Conservation (phyloP, 257 asterid genomes). For the Lycium ferocissimum region DNA sequence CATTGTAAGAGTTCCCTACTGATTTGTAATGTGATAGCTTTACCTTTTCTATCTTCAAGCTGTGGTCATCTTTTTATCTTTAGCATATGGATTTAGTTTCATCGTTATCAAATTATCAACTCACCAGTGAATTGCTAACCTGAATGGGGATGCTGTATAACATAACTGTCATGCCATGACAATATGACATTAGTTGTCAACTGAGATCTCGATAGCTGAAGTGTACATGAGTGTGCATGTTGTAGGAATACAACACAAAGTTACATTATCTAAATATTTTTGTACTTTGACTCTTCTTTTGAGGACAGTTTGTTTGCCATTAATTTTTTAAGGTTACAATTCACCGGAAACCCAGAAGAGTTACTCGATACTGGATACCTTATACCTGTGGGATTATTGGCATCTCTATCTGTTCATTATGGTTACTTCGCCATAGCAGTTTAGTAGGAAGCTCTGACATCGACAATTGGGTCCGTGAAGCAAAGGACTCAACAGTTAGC, state of each 20-base stretch:
- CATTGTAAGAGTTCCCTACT: conserved; percentile 63
- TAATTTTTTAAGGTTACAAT: conserved; percentile 70
- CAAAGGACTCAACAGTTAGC: conserved; percentile 73
- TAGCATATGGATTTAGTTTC: neutral
- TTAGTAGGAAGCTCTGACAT: conserved; percentile 97
- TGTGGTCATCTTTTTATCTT: neutral
- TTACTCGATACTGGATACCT: conserved; percentile 83
- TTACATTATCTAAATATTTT: neutral
- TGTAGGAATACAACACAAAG: neutral
- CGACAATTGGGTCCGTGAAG: conserved; percentile 93
- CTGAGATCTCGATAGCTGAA: neutral
- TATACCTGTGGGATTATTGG: conserved; percentile 86
- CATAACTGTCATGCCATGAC: neutral
- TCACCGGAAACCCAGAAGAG: conserved; percentile 77
- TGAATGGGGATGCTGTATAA: neutral
- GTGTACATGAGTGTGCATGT: neutral
- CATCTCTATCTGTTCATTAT: conserved; percentile 76
- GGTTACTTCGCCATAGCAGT: conserved; percentile 97
- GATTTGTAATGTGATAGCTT: conserved; percentile 29
- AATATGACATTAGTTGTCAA: conserved; percentile 12
- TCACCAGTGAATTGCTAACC: neutral
- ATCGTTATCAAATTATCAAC: neutral
- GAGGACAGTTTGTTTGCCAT: conserved; percentile 31
- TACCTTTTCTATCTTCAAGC: neutral
- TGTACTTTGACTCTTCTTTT: conserved; percentile 14